phyloP scores from a whole-genome alignment of 306 rosid species.

The Vicia villosa region DNA sequence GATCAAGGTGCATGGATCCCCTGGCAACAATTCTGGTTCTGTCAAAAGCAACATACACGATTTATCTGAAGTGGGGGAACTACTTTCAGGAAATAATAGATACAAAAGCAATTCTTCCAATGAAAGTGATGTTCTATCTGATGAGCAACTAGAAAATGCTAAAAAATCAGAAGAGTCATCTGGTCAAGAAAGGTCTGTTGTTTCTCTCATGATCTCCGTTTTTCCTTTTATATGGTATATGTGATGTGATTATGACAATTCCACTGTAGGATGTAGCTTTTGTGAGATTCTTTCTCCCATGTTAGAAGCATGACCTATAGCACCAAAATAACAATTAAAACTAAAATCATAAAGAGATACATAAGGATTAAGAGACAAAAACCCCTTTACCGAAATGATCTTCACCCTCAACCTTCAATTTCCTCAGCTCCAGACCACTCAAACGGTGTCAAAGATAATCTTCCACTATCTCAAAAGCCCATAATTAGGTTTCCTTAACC shows the following conservation, averaged over 20 bases:
- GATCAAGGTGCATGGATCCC: conserved; percentile 56
- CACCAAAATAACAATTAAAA: conserved; percentile 8
- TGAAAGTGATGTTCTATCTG: conserved; percentile 39
- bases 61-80: conserved; percentile 43
- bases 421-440: not conserved
- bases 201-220: conserved; percentile 29
- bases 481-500: not conserved
- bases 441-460: not conserved
- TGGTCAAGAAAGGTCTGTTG: conserved; percentile 40
- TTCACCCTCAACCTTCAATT: not conserved
- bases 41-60: conserved; percentile 38
- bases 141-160: conserved; percentile 45
- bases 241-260: conserved; percentile 14
- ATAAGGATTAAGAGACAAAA: not conserved
- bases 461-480: not conserved
- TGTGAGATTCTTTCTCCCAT: conserved; percentile 4
- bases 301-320: conserved; percentile 18
- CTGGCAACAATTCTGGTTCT: conserved; percentile 48
- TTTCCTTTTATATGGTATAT: conserved; percentile 19
- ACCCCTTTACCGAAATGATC: not conserved
- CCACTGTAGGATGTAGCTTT: conserved; percentile 11
- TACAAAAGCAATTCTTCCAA: conserved; percentile 33
- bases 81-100: conserved; percentile 33
- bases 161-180: conserved; percentile 41
- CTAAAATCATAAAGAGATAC: not conserved